Base-by-base conservation (phyloP, 805 yeast genomes). In the Schizosaccharomyces cryophilus region DNA sequence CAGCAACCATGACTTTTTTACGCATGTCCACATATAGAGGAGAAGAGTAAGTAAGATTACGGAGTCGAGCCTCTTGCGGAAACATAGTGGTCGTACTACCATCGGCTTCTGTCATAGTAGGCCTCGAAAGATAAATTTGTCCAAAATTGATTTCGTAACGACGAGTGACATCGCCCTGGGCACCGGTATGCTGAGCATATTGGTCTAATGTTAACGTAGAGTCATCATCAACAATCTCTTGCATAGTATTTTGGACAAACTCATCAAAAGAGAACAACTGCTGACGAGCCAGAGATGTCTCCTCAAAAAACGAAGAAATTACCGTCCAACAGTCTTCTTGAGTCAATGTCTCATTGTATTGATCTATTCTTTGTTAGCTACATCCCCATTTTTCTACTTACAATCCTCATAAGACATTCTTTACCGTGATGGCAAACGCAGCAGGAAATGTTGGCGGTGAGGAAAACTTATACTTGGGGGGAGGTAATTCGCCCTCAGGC, bases 51-150 rank as follows among this genome's bases (percentile, higher is more conserved):
- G 99, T 93, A 74, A 93, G 78, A 71, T 93, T 93, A 74, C 99
- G 83, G 65, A 93, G 78, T 68, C 99, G 80, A 6, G 98, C 97
- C 72, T 93, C 99, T 73, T 94, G 98, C 11, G 99, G 98, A 70
- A 86, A 86, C 83, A 93, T 82, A 15, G 95, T 94, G 69, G 88
- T 90, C n/a, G 97, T 90, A n/a, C 95, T 88, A 75, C 99, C 99
- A 74, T 93, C 99, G 19, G 97, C 95, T 75, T 93, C 99, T 24
- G 97, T 94, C 80, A 93, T 95, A 59, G 95, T 87, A 58, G 99
- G 99, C 68, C 89, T 85, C 30, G 97, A 88, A 66, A 93, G 82
- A 73, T 85, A 93, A 68, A 94, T 93, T 72, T 90, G 94, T 65
- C 98, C 99, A 73, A 93, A 93, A n/a, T 89, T 82, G 70, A 93